These are phyloP conservation scores for Kernera saxatilis DNA, from an alignment of 345 rosid species.

Conservation along the genomic window DNA sequence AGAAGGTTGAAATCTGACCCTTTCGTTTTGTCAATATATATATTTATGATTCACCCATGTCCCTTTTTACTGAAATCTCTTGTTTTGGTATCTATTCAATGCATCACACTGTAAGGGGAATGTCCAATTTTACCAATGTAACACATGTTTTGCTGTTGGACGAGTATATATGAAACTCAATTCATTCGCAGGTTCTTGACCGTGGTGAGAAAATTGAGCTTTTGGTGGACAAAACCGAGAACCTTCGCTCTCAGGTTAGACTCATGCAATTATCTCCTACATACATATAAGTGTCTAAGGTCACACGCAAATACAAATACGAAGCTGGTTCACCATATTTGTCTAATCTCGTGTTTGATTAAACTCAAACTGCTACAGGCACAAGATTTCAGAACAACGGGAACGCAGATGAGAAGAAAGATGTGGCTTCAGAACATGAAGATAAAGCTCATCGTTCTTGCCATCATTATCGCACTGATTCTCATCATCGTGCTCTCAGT, in stretches of 20 bases:
- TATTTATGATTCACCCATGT: neutral
- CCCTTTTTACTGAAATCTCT: neutral
- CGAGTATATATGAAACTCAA: neutral
- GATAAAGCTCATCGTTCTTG: constrained; percentile 86
- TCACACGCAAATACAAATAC: neutral
- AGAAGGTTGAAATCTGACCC: constrained; percentile 52
- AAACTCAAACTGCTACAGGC: constrained; percentile 48
- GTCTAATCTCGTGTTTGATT: neutral
- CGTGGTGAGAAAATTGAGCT: constrained; percentile 99
- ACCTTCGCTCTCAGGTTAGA: constrained; percentile 90
- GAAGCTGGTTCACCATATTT: neutral
- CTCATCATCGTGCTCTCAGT: constrained; percentile 71
- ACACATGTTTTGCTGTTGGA: neutral
- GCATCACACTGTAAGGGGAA: neutral
- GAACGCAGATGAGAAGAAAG: constrained; percentile 87
- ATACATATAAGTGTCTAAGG: neutral
- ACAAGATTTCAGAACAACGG: constrained; percentile 90
- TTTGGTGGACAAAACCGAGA: constrained; percentile 97
- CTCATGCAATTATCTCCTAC: neutral
- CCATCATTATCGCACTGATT: constrained; percentile 57
- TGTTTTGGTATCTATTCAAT: neutral
- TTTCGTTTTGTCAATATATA: neutral
- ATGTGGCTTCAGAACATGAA: constrained; percentile 99
- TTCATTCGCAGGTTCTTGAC: constrained; percentile 72
- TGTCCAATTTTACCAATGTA: neutral